Evolutionary conservation across 2,329 filamentous ascomycete species (phyloP).

Genomic region (Phaeosphaeria sp.): DNA sequence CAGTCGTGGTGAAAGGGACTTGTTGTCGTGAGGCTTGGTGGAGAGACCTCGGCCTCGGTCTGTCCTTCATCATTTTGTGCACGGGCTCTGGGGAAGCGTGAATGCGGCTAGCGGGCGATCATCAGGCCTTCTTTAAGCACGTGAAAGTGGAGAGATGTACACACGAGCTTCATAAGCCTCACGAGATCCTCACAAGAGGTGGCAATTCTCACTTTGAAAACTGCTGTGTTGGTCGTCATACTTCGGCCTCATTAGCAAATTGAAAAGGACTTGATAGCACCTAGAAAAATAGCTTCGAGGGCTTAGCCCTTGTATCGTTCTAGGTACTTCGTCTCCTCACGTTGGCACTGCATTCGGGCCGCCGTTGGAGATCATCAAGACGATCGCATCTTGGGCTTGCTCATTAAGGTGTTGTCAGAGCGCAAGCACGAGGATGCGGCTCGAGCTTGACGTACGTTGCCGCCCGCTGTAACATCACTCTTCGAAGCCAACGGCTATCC

Average conservation of each 20-base stretch:
- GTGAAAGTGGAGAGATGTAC: conserved; percentile 22
- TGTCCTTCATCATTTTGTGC: conserved; percentile 7
- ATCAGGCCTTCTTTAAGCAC: conserved; percentile 12
- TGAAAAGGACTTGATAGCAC: background rate
- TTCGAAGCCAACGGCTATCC: background rate
- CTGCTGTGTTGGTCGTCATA: background rate
- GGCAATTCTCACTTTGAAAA: background rate
- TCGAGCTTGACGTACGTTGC: background rate
- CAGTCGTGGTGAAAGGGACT: background rate
- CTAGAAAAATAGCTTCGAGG: background rate
- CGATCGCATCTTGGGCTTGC: background rate
- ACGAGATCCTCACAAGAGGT: background rate
- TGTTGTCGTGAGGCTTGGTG: conserved; percentile 15
- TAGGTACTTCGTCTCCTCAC: background rate
- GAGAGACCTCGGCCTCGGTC: conserved; percentile 35
- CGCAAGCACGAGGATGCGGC: background rate
- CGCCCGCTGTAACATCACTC: background rate
- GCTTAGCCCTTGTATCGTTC: background rate
- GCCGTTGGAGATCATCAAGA: background rate
- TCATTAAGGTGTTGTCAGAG: background rate
- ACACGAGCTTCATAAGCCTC: background rate
- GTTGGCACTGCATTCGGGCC: background rate
- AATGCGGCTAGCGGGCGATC: conserved; percentile 26
- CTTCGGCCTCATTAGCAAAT: background rate
- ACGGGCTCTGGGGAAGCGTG: conserved; percentile 26